Evolutionary conservation across 306 rosid genomes (phyloP).

Genomic region (Cicer bijugum): DNA sequence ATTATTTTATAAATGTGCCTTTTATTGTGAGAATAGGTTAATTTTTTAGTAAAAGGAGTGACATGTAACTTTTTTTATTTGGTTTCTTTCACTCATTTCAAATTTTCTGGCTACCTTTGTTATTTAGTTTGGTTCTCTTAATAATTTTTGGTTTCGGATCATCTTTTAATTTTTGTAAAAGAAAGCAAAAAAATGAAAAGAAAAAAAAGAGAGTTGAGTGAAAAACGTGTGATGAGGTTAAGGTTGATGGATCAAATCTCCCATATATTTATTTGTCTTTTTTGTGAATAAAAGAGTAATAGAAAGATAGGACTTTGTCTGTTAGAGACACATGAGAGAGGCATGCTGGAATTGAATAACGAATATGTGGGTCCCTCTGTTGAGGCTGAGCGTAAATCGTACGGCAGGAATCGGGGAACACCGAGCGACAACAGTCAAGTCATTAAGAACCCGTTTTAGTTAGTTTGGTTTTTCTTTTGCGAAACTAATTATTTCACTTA

Average conservation of each 20-base stretch:
- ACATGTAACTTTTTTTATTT: neutral
- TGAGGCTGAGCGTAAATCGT: neutral
- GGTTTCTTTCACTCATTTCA: neutral
- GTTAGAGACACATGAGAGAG: neutral
- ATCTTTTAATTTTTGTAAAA: neutral
- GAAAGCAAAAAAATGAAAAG: neutral
- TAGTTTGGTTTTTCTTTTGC: too few relatives aligned
- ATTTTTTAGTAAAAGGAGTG: neutral
- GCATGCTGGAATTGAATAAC: neutral
- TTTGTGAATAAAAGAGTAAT: neutral
- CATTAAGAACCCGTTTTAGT: too few relatives aligned
- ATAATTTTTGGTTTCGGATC: neutral
- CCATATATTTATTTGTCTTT: conserved; percentile 35
- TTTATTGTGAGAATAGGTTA: too few relatives aligned
- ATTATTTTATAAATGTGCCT: too few relatives aligned
- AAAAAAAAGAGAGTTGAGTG: neutral
- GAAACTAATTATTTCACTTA: too few relatives aligned
- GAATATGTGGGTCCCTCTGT: neutral
- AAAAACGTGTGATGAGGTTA: neutral
- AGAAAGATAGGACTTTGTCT: neutral
- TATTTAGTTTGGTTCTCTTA: neutral
- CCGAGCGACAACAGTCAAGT: too few relatives aligned
- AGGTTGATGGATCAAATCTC: neutral
- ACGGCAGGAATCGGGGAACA: neutral
- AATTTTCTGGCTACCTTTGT: neutral